phyloP scores from a whole-genome alignment of 345 rosid species.

The Gossypium raimondii region DNA sequence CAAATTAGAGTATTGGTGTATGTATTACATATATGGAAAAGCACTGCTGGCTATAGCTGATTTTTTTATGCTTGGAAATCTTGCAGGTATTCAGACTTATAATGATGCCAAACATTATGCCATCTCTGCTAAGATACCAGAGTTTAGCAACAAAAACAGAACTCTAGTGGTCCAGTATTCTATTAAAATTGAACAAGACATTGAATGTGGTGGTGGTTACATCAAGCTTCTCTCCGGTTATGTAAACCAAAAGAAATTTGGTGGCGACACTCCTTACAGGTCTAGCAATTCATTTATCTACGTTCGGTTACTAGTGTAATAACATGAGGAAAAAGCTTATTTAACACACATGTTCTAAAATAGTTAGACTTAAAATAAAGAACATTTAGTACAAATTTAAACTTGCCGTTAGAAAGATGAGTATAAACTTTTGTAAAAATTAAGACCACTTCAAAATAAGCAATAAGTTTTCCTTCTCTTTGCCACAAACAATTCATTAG shows the following conservation, averaged over 20 bases:
- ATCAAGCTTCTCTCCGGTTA: conserved; percentile 90
- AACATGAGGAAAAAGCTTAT: no score
- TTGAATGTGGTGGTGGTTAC: conserved; percentile 97
- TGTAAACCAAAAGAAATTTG: conserved; percentile 95
- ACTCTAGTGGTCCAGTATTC: conserved; percentile 90
- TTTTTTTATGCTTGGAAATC: conserved; percentile 4
- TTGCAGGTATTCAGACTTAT: conserved; percentile 78
- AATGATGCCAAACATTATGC: conserved; percentile 84
- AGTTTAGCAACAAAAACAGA: conserved; percentile 77
- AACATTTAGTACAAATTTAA: no score
- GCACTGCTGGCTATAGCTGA: conserved; percentile 4
- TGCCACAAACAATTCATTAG: no score
- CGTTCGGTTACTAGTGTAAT: no score
- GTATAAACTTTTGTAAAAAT: no score
- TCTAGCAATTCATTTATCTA: conserved; percentile 19
- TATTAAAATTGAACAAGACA: conserved; percentile 79
- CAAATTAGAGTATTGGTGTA: neutral
- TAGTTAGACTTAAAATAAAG: no score
- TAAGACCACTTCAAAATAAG: no score
- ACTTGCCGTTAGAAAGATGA: no score
- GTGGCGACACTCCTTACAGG: conserved; percentile 99
- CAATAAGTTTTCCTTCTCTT: no score
- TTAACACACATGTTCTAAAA: no score
- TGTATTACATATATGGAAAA: neutral
- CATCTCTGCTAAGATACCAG: conserved; percentile 84